These are phyloP conservation scores for Penicillium janthinellum DNA, from an alignment of 2,329 filamentous ascomycete species.

Conservation along the genomic window DNA sequence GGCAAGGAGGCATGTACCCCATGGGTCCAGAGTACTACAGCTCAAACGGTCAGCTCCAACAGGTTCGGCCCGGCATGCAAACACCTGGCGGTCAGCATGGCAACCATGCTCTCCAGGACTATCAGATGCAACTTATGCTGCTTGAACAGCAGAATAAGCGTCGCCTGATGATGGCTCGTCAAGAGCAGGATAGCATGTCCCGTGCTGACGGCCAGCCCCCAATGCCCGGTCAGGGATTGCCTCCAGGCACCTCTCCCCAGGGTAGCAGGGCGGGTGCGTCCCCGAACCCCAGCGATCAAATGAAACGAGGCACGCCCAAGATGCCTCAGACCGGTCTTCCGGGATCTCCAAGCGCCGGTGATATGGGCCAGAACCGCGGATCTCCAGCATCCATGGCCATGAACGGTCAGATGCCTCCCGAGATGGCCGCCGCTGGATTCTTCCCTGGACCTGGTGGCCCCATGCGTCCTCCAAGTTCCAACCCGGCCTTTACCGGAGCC, in stretches of 20 bases:
- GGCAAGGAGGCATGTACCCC: conserved; percentile 43
- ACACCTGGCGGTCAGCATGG: conserved; percentile 46
- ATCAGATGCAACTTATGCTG: conserved; percentile 71
- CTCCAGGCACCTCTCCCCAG: conserved; percentile 59
- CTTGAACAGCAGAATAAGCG: conserved; percentile 71
- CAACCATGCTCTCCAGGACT: conserved; percentile 69
- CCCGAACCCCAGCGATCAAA: conserved; percentile 63
- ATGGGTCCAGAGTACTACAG: conserved; percentile 61
- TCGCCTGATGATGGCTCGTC: conserved; percentile 65
- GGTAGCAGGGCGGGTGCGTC: conserved; percentile 60
- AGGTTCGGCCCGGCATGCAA: conserved; percentile 42
- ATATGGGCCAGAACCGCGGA: conserved; percentile 58
- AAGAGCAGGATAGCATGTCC: conserved; percentile 65
- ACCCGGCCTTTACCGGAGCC: conserved; percentile 49
- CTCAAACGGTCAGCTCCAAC: conserved; percentile 56
- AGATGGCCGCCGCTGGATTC: conserved; percentile 44
- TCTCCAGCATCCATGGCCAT: conserved; percentile 64
- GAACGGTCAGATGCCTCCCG: conserved; percentile 54
- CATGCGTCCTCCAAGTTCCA: conserved; percentile 62
- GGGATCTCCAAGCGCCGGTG: conserved; percentile 59
- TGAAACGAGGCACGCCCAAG: conserved; percentile 65
- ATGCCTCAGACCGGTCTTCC: conserved; percentile 59
- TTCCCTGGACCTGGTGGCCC: conserved; percentile 43
- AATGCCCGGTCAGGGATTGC: conserved; percentile 51
- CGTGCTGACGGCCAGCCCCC: conserved; percentile 53